Conservation (phyloP, 1,139 yeast genomes). For the Scheffersomyces lignicola region DNA sequence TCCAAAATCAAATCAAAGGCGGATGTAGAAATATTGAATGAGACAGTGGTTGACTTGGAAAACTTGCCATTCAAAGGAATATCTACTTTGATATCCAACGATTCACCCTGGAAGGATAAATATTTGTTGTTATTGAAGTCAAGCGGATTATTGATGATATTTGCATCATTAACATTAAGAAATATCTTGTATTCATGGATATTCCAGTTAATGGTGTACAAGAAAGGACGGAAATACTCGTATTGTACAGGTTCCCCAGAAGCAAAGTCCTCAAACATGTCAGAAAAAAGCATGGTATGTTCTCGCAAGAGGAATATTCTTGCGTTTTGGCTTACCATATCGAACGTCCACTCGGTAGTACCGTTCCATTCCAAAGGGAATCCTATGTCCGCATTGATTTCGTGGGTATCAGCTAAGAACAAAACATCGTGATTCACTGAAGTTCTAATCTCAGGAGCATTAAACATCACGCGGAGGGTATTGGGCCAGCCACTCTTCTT, state of each 20-base stretch:
- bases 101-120: constrained; percentile 68
- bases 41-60: constrained; percentile 55
- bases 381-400: constrained; percentile 55
- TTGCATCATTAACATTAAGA: constrained; percentile 80
- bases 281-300: constrained; percentile 74
- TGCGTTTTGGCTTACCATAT: constrained; percentile 51
- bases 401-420: constrained; percentile 62
- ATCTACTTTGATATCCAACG: constrained; percentile 44
- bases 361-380: constrained; percentile 86
- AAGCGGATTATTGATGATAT: constrained; percentile 84
- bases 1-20: constrained; percentile 62
- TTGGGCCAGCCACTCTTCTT: constrained; percentile 62
- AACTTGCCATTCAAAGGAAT: constrained; percentile 67
- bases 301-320: constrained; percentile 76
- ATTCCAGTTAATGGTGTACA: constrained; percentile 63
- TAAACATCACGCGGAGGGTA: constrained; percentile 46
- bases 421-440: constrained; percentile 88
- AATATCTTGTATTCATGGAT: constrained; percentile 56
- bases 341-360: constrained; percentile 64
- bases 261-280: constrained; percentile 72
- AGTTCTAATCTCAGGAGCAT: constrained; percentile 65
- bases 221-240: constrained; percentile 71
- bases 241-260: constrained; percentile 74
- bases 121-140: constrained; percentile 81
- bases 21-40: constrained; percentile 57